Percentiles rank a stretch among this genome's conserved stretches.
Conservation (phyloP, 768 basidiomycete genomes). For the Trametes cingulata region DNA sequence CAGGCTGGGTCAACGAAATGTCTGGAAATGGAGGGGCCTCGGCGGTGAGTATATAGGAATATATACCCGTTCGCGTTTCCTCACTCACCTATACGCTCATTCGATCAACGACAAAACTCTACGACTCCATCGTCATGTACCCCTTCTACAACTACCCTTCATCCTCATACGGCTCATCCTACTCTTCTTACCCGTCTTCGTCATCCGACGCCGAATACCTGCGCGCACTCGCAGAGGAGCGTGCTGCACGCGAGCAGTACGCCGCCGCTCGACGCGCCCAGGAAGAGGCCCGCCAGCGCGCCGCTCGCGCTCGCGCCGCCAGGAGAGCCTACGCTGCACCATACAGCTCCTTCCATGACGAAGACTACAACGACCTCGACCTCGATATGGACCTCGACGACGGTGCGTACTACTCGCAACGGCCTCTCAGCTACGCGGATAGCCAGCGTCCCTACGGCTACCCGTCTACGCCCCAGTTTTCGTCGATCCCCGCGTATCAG, state of each 20-base stretch:
- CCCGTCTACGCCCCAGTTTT: background rate
- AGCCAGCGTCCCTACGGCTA: constrained; percentile 5
- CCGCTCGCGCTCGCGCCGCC: constrained; percentile 30
- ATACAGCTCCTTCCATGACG: constrained; percentile 27
- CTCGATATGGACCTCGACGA: constrained; percentile 15
- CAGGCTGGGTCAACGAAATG: background rate
- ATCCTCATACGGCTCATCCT: constrained; percentile 19
- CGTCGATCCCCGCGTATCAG: background rate
- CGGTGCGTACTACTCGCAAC: constrained; percentile 4
- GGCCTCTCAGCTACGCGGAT: constrained; percentile 11
- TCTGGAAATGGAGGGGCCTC: constrained; percentile 7
- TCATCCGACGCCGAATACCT: constrained; percentile 27
- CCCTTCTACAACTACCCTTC: constrained; percentile 13
- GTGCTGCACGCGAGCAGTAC: constrained; percentile 31
- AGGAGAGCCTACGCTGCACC: constrained; percentile 25
- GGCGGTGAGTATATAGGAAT: background rate
- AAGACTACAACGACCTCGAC: constrained; percentile 24
- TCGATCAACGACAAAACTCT: background rate
- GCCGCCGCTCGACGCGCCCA: constrained; percentile 30
- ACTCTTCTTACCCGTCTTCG: constrained; percentile 10
- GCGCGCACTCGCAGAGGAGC: constrained; percentile 31
- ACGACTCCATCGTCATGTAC: constrained; percentile 18
- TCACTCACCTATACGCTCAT: background rate
- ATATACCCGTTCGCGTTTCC: background rate
- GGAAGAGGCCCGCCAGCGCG: constrained; percentile 31